These are phyloP conservation scores for Leucosporidium scottii DNA, from an alignment of 768 basidiomycete species.

Conservation along the genomic window DNA sequence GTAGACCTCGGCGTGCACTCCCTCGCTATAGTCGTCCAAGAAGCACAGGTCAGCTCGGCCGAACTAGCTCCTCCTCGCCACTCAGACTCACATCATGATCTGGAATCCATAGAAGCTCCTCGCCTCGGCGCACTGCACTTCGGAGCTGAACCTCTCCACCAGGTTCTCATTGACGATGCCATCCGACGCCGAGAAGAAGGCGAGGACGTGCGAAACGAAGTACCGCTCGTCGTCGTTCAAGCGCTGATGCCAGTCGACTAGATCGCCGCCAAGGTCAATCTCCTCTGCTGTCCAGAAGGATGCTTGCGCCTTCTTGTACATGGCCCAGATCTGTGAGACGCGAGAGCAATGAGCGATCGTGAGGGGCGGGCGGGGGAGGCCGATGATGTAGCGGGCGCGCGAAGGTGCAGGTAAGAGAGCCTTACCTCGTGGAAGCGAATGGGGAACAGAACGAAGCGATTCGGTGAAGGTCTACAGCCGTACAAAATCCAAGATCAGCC, in stretches of 20 bases:
- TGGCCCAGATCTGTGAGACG: constrained; percentile 70
- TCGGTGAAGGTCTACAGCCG: constrained; percentile 27
- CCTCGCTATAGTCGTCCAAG: constrained; percentile 49
- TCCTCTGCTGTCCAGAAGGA: constrained; percentile 93
- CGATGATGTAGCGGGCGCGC: constrained; percentile 1
- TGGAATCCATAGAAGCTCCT: constrained; percentile 96
- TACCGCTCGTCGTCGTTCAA: constrained; percentile 48
- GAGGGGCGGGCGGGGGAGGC: background rate
- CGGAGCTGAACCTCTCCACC: constrained; percentile 75
- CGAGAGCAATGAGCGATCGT: background rate
- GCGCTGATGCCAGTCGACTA: constrained; percentile 43
- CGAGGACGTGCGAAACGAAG: constrained; percentile 84
- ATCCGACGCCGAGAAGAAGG: constrained; percentile 91
- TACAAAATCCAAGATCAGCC: background rate
- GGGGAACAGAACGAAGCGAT: constrained; percentile 85
- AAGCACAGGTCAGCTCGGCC: constrained; percentile 1
- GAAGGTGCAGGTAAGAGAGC: background rate
- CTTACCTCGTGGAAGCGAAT: constrained; percentile 82
- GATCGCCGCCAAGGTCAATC: constrained; percentile 48
- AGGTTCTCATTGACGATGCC: constrained; percentile 95
- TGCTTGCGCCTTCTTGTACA: constrained; percentile 92
- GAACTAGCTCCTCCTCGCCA: background rate
- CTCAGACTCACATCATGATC: constrained; percentile 67
- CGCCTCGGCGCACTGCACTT: constrained; percentile 79
- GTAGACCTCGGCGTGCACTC: constrained; percentile 92